These are phyloP conservation scores for Plasmodium gaboni DNA, from an alignment of 169 alveolate species.

Conservation along the genomic window DNA sequence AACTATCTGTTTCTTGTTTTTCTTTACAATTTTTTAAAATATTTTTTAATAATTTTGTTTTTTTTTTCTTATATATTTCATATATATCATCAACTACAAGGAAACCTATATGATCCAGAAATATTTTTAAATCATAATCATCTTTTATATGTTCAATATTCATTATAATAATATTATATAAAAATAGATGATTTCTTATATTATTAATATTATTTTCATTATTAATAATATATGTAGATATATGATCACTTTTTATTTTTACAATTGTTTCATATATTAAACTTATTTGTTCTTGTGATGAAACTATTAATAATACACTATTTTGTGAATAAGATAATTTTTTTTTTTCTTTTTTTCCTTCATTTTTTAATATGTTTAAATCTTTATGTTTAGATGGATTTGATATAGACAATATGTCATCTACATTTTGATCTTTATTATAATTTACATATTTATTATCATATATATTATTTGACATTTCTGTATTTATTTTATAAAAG, in stretches of 20 bases:
- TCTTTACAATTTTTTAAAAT: conserved; percentile 35
- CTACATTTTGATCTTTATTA: background rate
- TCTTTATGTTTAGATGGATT: background rate
- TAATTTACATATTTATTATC: background rate
- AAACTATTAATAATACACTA: conserved; percentile 26
- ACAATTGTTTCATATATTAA: conserved; percentile 34
- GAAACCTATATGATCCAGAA: conserved; percentile 30
- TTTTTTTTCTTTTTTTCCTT: conserved; percentile 9
- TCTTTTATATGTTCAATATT: conserved; percentile 29
- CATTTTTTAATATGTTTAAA: background rate
- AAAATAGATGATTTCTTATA: conserved; percentile 29
- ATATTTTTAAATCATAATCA: conserved; percentile 25
- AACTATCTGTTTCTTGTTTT: conserved; percentile 25
- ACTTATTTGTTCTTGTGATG: conserved; percentile 34
- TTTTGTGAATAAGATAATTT: conserved; percentile 7
- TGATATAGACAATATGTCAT: background rate
- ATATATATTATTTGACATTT: background rate
- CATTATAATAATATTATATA: conserved; percentile 47
- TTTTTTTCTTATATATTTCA: conserved; percentile 48
- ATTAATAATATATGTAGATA: conserved; percentile 46
- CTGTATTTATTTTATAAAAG: conserved; percentile 42
- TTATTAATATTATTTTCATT: conserved; percentile 29
- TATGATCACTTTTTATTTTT: conserved; percentile 32
- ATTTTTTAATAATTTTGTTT: conserved; percentile 18
- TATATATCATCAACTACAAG: conserved; percentile 55